These are phyloP conservation scores for Arthrobotrys musiformis DNA, from an alignment of 2,329 filamentous ascomycete species.

Conservation along the genomic window DNA sequence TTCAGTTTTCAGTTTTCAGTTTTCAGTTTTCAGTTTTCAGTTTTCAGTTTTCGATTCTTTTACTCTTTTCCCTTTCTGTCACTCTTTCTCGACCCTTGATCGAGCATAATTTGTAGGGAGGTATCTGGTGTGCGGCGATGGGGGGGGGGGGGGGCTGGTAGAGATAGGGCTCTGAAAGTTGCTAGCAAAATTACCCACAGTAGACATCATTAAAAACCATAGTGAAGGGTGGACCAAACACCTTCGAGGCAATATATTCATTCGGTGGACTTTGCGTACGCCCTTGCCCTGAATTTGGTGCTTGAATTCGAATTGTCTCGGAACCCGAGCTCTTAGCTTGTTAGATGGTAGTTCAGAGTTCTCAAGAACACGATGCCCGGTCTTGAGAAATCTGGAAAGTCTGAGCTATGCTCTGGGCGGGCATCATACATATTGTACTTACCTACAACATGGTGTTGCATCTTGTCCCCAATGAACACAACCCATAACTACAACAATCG, in stretches of 20 bases:
- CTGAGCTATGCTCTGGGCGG: too few relatives aligned
- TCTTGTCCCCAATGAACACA: background rate
- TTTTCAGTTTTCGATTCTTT: too few relatives aligned
- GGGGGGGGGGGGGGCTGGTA: background rate
- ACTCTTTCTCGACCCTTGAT: background rate
- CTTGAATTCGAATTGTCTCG: background rate
- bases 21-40: too few relatives aligned
- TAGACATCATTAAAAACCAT: background rate
- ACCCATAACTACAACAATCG: too few relatives aligned
- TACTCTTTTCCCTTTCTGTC: background rate
- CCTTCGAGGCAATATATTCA: background rate
- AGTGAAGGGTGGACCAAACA: background rate
- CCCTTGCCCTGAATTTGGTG: too few relatives aligned
- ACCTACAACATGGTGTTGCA: background rate
- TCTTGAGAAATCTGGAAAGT: too few relatives aligned
- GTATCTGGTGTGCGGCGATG: background rate
- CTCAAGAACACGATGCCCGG: background rate
- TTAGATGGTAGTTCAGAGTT: background rate
- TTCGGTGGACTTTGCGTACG: background rate
- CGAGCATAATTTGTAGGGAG: background rate
- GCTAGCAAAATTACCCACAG: background rate
- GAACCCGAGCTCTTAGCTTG: background rate
- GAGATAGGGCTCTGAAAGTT: constrained; percentile 9
- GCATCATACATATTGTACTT: too few relatives aligned
- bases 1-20: too few relatives aligned